These are phyloP conservation scores for Fusarium brevicatenulatum DNA, from an alignment of 2,329 filamentous ascomycete genomes.

Conservation along the genomic window DNA sequence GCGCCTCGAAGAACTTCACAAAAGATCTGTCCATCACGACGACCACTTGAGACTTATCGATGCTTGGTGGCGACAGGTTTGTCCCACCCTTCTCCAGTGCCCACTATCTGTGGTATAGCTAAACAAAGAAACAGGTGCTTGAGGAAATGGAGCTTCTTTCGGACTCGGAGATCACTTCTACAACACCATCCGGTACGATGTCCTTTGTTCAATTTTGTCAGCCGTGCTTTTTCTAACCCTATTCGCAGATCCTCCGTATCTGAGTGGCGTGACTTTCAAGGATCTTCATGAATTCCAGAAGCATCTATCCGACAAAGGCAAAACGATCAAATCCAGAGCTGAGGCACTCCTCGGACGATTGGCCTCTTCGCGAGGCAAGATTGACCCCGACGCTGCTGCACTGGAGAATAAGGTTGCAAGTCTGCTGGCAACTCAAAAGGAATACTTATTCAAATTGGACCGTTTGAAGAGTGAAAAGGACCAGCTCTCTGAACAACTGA, in stretches of 20 bases:
- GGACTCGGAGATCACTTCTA: constrained; percentile 53
- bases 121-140: constrained; percentile 58
- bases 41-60: constrained; percentile 92
- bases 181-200: constrained; percentile 42
- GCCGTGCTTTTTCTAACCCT: constrained; percentile 39
- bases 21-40: constrained; percentile 83
- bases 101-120: constrained; percentile 9
- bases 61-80: constrained; percentile 92
- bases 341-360: constrained; percentile 72
- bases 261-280: constrained; percentile 70
- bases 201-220: neutral
- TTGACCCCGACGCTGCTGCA: constrained; percentile 74
- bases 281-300: constrained; percentile 78
- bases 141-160: constrained; percentile 72
- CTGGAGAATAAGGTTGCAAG: constrained; percentile 80
- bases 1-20: constrained; percentile 82
- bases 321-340: constrained; percentile 79
- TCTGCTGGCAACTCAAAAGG: constrained; percentile 84
- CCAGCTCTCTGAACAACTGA: constrained; percentile 84
- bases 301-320: constrained; percentile 80
- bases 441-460: constrained; percentile 79
- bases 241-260: constrained; percentile 62
- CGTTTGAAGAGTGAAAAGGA: constrained; percentile 82
- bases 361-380: constrained; percentile 60
- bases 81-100: constrained; percentile 37